Evolutionary conservation across 352 stramenopile genomes (phyloP).

Genomic region (Phytophthora ohioensis): DNA sequence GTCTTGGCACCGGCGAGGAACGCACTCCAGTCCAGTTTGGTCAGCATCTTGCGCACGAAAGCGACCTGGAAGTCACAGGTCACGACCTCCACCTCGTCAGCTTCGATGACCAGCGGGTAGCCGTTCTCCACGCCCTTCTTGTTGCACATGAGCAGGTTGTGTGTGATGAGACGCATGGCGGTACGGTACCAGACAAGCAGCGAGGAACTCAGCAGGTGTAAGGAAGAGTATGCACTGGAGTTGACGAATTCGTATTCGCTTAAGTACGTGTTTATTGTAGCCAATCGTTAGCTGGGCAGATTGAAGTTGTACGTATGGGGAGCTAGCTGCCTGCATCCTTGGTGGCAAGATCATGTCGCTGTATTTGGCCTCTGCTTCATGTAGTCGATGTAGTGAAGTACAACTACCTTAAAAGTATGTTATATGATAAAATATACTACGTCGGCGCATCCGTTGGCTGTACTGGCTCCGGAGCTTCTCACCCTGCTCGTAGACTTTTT

Average conservation of each 20-base stretch:
- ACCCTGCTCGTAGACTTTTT: constrained; percentile 20
- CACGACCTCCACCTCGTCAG: constrained; percentile 82
- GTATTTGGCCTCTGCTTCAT: constrained; percentile 13
- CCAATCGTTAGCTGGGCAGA: neutral
- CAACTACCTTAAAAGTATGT: constrained; percentile 28
- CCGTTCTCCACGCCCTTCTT: constrained; percentile 94
- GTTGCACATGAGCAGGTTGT: constrained; percentile 95
- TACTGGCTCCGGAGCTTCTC: neutral
- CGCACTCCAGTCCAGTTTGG: constrained; percentile 90
- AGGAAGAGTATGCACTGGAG: no score
- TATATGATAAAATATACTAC: constrained; percentile 39
- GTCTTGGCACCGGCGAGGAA: constrained; percentile 84
- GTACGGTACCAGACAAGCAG: neutral
- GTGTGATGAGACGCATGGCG: constrained; percentile 92
- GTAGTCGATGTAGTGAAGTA: constrained; percentile 7
- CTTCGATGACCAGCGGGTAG: constrained; percentile 92
- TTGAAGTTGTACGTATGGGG: constrained; percentile 17
- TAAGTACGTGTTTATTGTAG: neutral
- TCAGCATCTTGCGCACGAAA: constrained; percentile 91
- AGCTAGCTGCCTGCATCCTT: neutral
- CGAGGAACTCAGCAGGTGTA: constrained; percentile 10
- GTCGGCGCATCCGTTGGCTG: neutral
- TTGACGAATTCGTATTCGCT: no score
- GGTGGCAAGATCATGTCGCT: constrained; percentile 11
- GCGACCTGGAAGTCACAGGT: constrained; percentile 83